These are phyloP conservation scores for Pugionium dolabratum DNA, from an alignment of 345 rosid species.

Conservation along the genomic window DNA sequence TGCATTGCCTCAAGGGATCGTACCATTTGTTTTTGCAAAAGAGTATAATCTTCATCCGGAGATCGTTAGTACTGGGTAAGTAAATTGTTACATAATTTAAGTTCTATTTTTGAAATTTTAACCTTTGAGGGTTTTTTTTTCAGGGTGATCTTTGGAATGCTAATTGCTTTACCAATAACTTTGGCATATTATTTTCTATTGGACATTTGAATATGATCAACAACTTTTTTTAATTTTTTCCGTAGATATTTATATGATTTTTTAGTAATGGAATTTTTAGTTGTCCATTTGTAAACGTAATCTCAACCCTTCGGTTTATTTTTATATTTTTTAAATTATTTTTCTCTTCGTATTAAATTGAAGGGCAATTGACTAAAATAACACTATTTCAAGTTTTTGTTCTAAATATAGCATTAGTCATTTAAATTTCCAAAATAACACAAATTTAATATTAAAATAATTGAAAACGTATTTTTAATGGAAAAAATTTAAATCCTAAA, in stretches of 20 bases:
- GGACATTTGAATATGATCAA: conserved; percentile 48
- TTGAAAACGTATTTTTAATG: too few relatives aligned
- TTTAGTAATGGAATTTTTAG: conserved; percentile 8
- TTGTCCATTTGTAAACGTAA: conserved; percentile 3
- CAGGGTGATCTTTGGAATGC: conserved; percentile 86
- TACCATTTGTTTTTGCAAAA: conserved; percentile 88
- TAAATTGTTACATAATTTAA: not conserved
- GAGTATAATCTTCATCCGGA: conserved; percentile 85
- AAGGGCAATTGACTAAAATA: too few relatives aligned
- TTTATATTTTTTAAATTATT: not conserved
- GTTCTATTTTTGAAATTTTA: not conserved
- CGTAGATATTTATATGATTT: conserved; percentile 7
- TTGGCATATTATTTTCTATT: conserved; percentile 72
- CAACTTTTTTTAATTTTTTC: not conserved
- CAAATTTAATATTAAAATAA: too few relatives aligned
- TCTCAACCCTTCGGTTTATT: conserved; percentile 16
- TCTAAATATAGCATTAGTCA: too few relatives aligned
- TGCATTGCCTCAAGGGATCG: conserved; percentile 88
- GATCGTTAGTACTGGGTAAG: conserved; percentile 69
- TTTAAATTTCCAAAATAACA: too few relatives aligned
- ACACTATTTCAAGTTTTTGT: too few relatives aligned
- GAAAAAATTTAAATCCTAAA: too few relatives aligned
- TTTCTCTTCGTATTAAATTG: not conserved
- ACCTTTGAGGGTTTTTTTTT: conserved; percentile 12
- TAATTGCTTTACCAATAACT: conserved; percentile 72